These are phyloP conservation scores for Kluyveromyces sp. DNA, from an alignment of 1,139 yeast species.

Conservation along the genomic window DNA sequence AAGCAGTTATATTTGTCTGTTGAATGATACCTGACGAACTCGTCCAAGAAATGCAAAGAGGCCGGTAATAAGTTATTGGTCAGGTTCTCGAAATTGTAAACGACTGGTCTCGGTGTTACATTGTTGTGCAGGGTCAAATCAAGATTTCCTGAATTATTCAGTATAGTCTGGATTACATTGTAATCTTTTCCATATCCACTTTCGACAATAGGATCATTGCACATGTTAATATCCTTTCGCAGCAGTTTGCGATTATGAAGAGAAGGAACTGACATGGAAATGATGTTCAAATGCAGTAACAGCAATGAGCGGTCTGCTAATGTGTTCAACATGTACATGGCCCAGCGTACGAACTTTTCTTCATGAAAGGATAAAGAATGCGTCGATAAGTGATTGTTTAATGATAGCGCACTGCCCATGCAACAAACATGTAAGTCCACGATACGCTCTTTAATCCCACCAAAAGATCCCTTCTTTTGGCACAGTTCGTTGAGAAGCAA, in stretches of 20 bases:
- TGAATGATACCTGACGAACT: slow-evolving; percentile 35
- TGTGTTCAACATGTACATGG: slow-evolving; percentile 42
- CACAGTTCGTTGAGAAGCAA: slow-evolving; percentile 45
- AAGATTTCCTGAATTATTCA: slow-evolving; percentile 13
- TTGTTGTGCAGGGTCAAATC: slow-evolving; percentile 6
- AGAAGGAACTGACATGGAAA: slow-evolving; percentile 20
- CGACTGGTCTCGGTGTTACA: background rate
- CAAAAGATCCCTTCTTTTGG: slow-evolving; percentile 36
- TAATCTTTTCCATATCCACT: slow-evolving; percentile 14
- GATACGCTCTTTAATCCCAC: slow-evolving; percentile 42
- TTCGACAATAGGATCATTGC: slow-evolving; percentile 10
- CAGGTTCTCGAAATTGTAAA: slow-evolving; percentile 43
- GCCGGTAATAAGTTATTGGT: slow-evolving; percentile 50
- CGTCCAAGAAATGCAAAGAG: slow-evolving; percentile 50
- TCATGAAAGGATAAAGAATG: slow-evolving; percentile 30
- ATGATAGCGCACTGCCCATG: slow-evolving; percentile 38
- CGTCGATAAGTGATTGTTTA: slow-evolving; percentile 18
- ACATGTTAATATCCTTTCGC: background rate
- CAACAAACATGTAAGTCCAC: slow-evolving; percentile 44
- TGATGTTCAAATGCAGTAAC: slow-evolving; percentile 48
- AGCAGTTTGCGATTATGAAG: slow-evolving; percentile 7
- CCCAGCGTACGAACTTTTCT: slow-evolving; percentile 43
- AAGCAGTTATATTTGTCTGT: slow-evolving; percentile 33
- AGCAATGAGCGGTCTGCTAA: slow-evolving; percentile 52
- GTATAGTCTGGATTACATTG: slow-evolving; percentile 11